phyloP scores from a whole-genome alignment of 2,329 filamentous ascomycete species.

The Colletotrichum somersetense region DNA sequence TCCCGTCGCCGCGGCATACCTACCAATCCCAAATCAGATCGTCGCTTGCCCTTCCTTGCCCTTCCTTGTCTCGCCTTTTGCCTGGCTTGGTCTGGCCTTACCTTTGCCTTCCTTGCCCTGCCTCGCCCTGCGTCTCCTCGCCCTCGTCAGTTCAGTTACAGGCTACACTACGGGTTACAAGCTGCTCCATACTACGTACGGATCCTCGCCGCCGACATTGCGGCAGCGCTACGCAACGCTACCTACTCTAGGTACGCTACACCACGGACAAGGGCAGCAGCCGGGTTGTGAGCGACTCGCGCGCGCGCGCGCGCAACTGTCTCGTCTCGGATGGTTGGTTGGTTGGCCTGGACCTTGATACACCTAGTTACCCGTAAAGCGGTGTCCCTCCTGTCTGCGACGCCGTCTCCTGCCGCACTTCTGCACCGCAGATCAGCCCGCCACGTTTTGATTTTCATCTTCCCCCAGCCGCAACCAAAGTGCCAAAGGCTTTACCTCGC shows the following conservation, averaged over 20 bases:
- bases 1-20: not conserved
- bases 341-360: not conserved
- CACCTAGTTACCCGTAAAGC: not conserved
- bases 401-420: conserved; percentile 14
- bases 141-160: too few relatives aligned
- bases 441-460: not conserved
- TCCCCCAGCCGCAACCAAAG: conserved; percentile 20
- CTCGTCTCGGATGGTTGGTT: conserved; percentile 30
- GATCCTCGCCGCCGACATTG: not conserved
- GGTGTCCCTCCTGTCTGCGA: conserved; percentile 9
- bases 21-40: not conserved
- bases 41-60: not conserved
- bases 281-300: conserved; percentile 28
- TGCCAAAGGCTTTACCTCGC: conserved; percentile 2
- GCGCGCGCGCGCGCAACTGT: conserved; percentile 16
- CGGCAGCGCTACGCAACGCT: not conserved
- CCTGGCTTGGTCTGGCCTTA: not conserved
- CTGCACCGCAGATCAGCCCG: conserved; percentile 32
- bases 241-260: not conserved
- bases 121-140: not conserved
- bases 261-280: conserved; percentile 12
- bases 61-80: not conserved
- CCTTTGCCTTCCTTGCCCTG: not conserved
- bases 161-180: not conserved
- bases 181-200: too few relatives aligned